Base-by-base conservation (phyloP, 2,329 filamentous ascomycete species). In the Stagonosporopsis chrysanthemi region DNA sequence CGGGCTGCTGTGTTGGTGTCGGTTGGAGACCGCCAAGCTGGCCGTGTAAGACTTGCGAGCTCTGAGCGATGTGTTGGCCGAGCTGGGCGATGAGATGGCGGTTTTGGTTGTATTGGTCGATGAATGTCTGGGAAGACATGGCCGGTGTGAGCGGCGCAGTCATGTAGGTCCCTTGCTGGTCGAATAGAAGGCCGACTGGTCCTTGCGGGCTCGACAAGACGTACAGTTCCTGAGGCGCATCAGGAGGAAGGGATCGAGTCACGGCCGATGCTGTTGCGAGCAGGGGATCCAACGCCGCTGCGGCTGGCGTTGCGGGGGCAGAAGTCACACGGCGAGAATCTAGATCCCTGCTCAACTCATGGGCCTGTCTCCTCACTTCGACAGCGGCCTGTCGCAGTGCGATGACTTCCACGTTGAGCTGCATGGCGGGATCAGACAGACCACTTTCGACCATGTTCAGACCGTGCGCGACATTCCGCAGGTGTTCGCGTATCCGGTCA, bases 191-290 rank as follows among this genome's bases (percentile, higher is more conserved):
- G 12, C 72, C 73, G 15, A 75, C 71, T 0, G 74, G 73, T 7
- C 75, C 75, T 39, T 75, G 71, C 0, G 75, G 73, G 52, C 72
- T 73, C 24, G 73, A 75, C 0, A 77, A 66, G 9, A 76, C 63
- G 48, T 75, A 77, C 6, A 76, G 59, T 46, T 76, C 69, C 24
- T 63, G 56, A 7, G 67, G 68, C 7, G 64, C 55, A 28, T 63
- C 56, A 28, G 69, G 35, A 1, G 64, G 61, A 5, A 68, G 46
- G 29, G 63, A 43, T 8, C 49, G 63, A 3, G 53, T 12, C 9
- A 42, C 31, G n/a, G 36, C 46, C 19, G 56, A 50, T 12, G 60
- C 46, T 31, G 59, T 42, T 15, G 54, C 47, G 9, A 53, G 8
- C 22, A 57, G 36, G 6, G 62, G 33, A 31, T 53, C 36, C 14